Evolutionary conservation across 768 basidiomycete genomes (phyloP).

Genomic region (Gyrodon lividus): DNA sequence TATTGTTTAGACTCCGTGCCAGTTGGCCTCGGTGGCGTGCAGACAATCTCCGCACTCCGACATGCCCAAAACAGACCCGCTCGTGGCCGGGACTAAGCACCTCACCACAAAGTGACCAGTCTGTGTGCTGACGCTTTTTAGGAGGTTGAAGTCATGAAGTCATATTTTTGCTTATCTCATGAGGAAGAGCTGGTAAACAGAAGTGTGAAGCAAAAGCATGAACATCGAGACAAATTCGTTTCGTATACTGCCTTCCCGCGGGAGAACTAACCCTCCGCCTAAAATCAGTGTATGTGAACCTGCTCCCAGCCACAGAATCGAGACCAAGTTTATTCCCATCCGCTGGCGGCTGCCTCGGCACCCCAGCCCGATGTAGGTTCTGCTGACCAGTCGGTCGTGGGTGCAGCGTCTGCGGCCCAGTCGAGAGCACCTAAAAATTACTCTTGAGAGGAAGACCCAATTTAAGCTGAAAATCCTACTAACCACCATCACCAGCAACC

Average conservation of each 20-base stretch:
- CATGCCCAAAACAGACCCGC: too few relatives aligned
- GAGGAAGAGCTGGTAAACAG: slow-evolving; percentile 15
- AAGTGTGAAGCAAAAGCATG: slow-evolving; percentile 17
- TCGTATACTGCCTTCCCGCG: slow-evolving; percentile 11
- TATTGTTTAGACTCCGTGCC: too few relatives aligned
- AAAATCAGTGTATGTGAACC: slow-evolving; percentile 2
- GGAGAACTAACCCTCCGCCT: background rate
- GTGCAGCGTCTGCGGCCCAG: slow-evolving; percentile 72
- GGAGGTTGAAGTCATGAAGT: slow-evolving; percentile 5
- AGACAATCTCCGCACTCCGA: too few relatives aligned
- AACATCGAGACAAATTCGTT: slow-evolving; percentile 14
- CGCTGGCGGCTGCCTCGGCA: slow-evolving; percentile 26
- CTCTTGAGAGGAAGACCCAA: background rate
- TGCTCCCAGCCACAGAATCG: background rate
- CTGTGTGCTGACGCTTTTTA: background rate
- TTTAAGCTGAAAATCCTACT: slow-evolving; percentile 12
- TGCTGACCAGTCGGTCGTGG: slow-evolving; percentile 81
- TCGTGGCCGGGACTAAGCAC: too few relatives aligned
- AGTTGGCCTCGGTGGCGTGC: too few relatives aligned
- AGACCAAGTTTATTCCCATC: slow-evolving; percentile 26
- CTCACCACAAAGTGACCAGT: background rate
- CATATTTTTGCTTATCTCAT: slow-evolving; percentile 21
- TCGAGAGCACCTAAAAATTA: slow-evolving; percentile 62
- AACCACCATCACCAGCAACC: slow-evolving; percentile 60
- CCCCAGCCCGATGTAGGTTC: slow-evolving; percentile 58